Conservation (phyloP, 208 protist species). For the Wallacemonas rigidus region DNA sequence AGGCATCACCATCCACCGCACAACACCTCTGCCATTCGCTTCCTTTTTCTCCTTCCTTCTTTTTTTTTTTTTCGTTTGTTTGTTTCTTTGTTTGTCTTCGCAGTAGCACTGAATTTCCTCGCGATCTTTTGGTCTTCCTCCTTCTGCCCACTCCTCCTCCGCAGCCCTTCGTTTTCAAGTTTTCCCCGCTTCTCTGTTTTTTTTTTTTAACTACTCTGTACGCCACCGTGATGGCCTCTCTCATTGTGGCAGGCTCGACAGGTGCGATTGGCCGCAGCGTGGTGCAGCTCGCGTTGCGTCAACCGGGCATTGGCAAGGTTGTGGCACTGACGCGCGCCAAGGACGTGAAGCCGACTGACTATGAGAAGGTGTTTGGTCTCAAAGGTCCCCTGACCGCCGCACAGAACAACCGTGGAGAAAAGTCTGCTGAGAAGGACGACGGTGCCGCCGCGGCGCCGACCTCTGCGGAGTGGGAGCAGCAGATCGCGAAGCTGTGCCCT, state of each 20-base stretch:
- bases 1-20: too few species aligned
- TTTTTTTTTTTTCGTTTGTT: constrained; percentile 26
- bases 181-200: constrained; percentile 19
- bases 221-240: constrained; percentile 32
- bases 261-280: constrained; percentile 72
- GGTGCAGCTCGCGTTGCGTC: constrained; percentile 48
- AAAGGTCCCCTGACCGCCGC: constrained; percentile 6
- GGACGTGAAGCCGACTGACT: constrained; percentile 24
- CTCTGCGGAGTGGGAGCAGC: constrained; percentile 25
- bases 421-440: neutral
- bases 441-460: constrained; percentile 21
- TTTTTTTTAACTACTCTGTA: constrained; percentile 14
- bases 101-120: too few species aligned
- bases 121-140: too few species aligned
- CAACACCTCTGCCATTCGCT: neutral
- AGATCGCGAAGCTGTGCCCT: constrained; percentile 35
- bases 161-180: too few species aligned
- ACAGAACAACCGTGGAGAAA: neutral
- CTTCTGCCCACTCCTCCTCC: too few species aligned
- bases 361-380: constrained; percentile 47
- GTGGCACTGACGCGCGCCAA: constrained; percentile 59
- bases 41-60: neutral
- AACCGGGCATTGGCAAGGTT: constrained; percentile 42
- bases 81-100: too few species aligned
- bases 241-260: constrained; percentile 76